phyloP scores from a whole-genome alignment of 331 rosid genomes.

The Quercus phellos region DNA sequence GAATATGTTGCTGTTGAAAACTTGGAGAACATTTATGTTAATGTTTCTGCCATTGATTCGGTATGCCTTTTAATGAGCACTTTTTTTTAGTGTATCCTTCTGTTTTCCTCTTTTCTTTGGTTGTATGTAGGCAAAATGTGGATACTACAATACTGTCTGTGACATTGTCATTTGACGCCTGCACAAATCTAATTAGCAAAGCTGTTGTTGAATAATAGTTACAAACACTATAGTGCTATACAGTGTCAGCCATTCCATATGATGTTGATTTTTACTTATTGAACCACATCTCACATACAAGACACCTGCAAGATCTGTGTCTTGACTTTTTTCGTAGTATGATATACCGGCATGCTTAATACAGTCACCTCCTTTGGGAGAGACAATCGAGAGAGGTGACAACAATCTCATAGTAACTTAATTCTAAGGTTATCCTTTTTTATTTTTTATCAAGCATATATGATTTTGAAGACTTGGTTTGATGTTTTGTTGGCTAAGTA shows the following conservation, averaged over 20 bases:
- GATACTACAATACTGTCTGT: background rate
- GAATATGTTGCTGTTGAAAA: slow-evolving; percentile 98
- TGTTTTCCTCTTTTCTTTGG: background rate
- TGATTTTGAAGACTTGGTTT: slow-evolving; percentile 10
- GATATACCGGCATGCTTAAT: background rate
- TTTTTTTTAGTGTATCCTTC: background rate
- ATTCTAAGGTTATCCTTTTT: background rate
- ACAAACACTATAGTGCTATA: background rate
- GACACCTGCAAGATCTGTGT: background rate
- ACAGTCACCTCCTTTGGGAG: background rate
- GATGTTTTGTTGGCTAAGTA: background rate
- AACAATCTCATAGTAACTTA: background rate
- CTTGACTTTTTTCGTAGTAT: background rate
- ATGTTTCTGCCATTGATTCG: slow-evolving; percentile 64
- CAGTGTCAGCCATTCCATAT: background rate
- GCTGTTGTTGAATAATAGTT: background rate
- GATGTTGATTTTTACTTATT: background rate
- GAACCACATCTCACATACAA: background rate
- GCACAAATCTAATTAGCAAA: background rate
- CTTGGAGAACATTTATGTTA: slow-evolving; percentile 81
- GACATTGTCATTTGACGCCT: background rate
- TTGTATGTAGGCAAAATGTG: background rate
- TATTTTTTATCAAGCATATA: background rate
- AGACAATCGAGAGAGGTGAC: background rate
- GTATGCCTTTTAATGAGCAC: slow-evolving; percentile 35